Conservation (phyloP, 352 stramenopile species). For the Heterotrichella gracilis region DNA sequence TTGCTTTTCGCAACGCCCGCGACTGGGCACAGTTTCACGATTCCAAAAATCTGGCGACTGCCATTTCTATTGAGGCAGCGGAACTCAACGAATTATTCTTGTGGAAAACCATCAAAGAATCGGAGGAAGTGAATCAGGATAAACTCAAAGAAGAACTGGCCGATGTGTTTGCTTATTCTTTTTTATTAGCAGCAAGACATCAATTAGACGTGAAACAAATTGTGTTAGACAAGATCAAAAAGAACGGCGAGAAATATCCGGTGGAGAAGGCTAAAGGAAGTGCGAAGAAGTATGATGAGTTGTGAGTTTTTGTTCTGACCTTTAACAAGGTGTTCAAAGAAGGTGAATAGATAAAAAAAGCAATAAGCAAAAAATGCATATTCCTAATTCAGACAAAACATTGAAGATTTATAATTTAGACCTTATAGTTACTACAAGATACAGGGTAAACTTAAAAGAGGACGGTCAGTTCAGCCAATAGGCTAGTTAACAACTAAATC, state of each 20-base stretch:
- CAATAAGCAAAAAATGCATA: no score
- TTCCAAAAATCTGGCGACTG: background rate
- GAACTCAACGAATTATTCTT: slow-evolving; percentile 1
- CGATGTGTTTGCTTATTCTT: background rate
- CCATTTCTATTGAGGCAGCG: background rate
- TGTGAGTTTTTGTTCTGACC: no score
- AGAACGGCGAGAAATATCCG: slow-evolving; percentile 12
- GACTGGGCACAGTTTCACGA: slow-evolving; percentile 4
- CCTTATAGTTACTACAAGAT: no score
- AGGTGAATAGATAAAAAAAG: no score
- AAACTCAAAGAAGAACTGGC: background rate
- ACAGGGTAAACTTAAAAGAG: no score
- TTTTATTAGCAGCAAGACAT: background rate
- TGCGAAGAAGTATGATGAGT: slow-evolving; percentile 3
- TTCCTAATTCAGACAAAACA: no score
- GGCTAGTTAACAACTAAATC: no score
- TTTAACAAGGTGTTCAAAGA: no score
- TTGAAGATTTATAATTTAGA: no score
- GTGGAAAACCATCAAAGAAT: background rate
- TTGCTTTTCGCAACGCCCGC: no score
- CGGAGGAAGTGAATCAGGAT: background rate
- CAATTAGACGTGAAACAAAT: background rate
- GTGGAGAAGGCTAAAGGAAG: background rate
- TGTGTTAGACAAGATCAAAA: slow-evolving; percentile 11
- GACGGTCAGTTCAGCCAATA: no score